phyloP scores from a whole-genome alignment of 2,329 filamentous ascomycete genomes.

The Xylariaceae sp. region DNA sequence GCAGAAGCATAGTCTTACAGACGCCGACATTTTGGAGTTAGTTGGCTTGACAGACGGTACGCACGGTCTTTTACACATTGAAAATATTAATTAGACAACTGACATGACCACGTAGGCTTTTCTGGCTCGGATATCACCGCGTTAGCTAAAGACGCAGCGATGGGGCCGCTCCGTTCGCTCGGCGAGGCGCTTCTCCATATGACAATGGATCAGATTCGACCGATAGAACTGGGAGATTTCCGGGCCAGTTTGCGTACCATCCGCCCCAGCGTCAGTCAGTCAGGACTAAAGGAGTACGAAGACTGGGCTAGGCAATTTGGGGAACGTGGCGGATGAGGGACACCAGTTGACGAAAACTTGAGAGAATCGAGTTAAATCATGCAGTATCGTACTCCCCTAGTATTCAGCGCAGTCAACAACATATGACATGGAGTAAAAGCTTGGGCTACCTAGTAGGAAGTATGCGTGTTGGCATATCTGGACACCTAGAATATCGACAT shows the following conservation, averaged over 20 bases:
- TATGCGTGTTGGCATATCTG: conserved; percentile 2
- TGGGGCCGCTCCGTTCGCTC: conserved; percentile 89
- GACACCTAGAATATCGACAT: conserved; percentile 12
- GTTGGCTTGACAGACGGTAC: conserved; percentile 85
- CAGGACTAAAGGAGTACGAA: conserved; percentile 87
- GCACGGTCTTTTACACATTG: neutral
- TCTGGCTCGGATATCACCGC: conserved; percentile 97
- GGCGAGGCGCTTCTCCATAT: conserved; percentile 90
- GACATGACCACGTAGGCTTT: conserved; percentile 68
- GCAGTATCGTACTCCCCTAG: neutral
- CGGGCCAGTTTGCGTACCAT: conserved; percentile 83
- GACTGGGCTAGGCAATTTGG: conserved; percentile 95
- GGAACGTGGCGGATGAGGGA: conserved; percentile 77
- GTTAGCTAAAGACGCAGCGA: conserved; percentile 94
- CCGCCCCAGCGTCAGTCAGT: conserved; percentile 84
- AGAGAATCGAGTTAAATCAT: neutral
- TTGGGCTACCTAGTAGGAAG: neutral
- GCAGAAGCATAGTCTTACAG: conserved; percentile 81
- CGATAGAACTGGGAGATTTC: conserved; percentile 85
- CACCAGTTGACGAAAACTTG: neutral
- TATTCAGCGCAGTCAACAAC: neutral
- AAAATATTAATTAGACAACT: neutral
- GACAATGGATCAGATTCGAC: conserved; percentile 91
- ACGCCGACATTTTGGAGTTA: conserved; percentile 73
- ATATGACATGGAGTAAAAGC: neutral